Evolutionary conservation across 2,329 filamentous ascomycete species (phyloP), one percentile per base, ranked within the genome.

Genomic region (Fusarium mangiferae): DNA sequence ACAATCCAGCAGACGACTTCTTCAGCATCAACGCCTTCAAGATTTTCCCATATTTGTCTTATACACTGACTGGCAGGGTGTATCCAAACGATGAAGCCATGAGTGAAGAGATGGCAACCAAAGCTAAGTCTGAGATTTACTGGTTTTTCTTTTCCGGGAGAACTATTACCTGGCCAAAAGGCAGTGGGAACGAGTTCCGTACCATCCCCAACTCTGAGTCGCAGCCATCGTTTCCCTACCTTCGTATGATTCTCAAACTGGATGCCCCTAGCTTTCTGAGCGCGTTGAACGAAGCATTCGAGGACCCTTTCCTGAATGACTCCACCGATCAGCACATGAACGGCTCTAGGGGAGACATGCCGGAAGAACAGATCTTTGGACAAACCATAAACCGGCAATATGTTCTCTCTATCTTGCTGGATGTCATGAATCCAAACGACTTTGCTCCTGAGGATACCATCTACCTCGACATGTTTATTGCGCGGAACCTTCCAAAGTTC

Each of bases 401-500:
- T 78, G 91, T 99, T 68, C 89, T 98, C 74, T 96, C 94, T 52
- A 97, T 98, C 64, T 85, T 99, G 66, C 87, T 97, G 17, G 95
- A 98, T 80, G 92, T 98, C 35, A 97, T 99, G 94, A 93, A 91
- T 56, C 85, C 90, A 2, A 86, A 88, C 8, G 90, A 93, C 52
- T 98, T 98, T 82, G 89, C 91, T 2, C 83, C 91, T 0, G 90
- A 93, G 69, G 95, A 98, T 79, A 95, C 93, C 18, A 94, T 99
- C 63, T 99, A 98, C 82, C 89, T 99, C 49, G 95, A 99, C 82
- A 99, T 99, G 95, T 99, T 99, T 79, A 93, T 99, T 80, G 96
- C 96, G 24, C 91, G 96, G 63, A 99, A 98, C 80, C 85, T 99
- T 56, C 94, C 97, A 7, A 99, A 99, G 81, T 99, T 98, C 79